Evolutionary conservation across 768 basidiomycete species (phyloP).

Genomic region (Symmetrospora coprosmae): DNA sequence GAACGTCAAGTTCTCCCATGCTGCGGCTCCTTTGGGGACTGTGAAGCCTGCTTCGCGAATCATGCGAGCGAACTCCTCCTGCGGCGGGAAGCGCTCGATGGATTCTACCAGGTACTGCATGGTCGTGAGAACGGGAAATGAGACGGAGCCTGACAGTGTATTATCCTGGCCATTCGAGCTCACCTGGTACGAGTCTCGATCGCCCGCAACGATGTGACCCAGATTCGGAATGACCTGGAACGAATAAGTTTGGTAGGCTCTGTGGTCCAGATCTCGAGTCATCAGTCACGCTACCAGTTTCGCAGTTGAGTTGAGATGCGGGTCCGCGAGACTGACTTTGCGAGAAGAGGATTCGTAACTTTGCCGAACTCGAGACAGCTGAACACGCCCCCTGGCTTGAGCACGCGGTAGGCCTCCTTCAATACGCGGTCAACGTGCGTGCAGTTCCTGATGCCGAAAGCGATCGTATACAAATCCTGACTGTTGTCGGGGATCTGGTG

Average conservation of each 20-base stretch:
- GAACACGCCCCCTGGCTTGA: slow-evolving; percentile 91
- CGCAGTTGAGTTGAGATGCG: too few species aligned
- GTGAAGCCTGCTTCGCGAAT: slow-evolving; percentile 68
- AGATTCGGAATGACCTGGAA: slow-evolving; percentile 88
- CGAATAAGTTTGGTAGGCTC: slow-evolving; percentile 85
- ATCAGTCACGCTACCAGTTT: not conserved
- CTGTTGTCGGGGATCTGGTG: slow-evolving; percentile 61
- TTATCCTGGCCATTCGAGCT: not conserved
- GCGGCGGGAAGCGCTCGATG: slow-evolving; percentile 80
- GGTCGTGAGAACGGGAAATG: not conserved
- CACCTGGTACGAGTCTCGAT: slow-evolving; percentile 76
- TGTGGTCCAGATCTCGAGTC: slow-evolving; percentile 37
- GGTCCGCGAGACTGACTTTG: slow-evolving; percentile 49
- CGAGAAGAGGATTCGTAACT: slow-evolving; percentile 72
- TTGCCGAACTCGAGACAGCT: slow-evolving; percentile 92
- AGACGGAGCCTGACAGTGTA: not conserved
- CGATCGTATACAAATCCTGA: slow-evolving; percentile 94
- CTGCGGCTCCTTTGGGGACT: slow-evolving; percentile 23
- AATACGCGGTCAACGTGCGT: slow-evolving; percentile 80
- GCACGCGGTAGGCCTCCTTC: slow-evolving; percentile 74
- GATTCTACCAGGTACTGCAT: slow-evolving; percentile 76
- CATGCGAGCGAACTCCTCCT: slow-evolving; percentile 76
- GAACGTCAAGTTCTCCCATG: slow-evolving; percentile 68
- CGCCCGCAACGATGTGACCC: slow-evolving; percentile 91
- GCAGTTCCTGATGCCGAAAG: slow-evolving; percentile 95